Evolutionary conservation across 2,329 filamentous ascomycete species (phyloP), one percentile per base, ranked within the genome.

Genomic region (Grosmannia clavigera): DNA sequence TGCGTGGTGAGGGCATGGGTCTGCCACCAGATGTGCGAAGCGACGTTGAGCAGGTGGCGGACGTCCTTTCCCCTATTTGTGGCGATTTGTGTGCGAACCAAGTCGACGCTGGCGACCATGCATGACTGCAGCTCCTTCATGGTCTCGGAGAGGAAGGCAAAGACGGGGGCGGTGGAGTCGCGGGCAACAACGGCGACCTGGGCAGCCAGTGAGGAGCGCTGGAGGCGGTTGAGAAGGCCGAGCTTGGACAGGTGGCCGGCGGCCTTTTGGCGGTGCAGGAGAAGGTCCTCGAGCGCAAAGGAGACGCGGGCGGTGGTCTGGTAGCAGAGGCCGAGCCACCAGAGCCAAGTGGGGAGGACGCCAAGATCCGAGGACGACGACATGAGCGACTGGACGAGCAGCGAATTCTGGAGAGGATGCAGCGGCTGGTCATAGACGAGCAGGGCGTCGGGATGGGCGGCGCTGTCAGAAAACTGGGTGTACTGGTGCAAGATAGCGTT

Each of bases 331-430:
- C 75, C 78, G 14, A 81, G 71, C 81, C 81, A 85, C 61, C 71
- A 71, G 5, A 27, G 50, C 57, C 57, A 58, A 12, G 50, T 6
- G 57, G 35, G 3, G 25, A 31, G 22, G 40, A 25, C 1, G 33
- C 3, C n/a, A 7, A n/a, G 19, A 4, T 40, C n/a, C 7, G 38
- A 35, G 2, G 61, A 27, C 7, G 46, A 25, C 31, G 5, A 22
- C 27, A 31, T 22, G 33, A 52, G 67, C 3, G 83, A 66, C 6
- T 74, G 71, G 3, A 80, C 69, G n/a, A 83, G 68, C 2, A 76
- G 73, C 2, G 76, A 75, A 65, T 87, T 86, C 62, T 82, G 78
- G 22, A 86, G 69, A 14, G 83, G 78, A 64, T 86, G 81, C 10
- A 85, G 68, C 3, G 83, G 78, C 74, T 83, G 73, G 57, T 69